Base-by-base conservation (phyloP, 768 basidiomycete genomes). In the Russula ochroleuca region DNA sequence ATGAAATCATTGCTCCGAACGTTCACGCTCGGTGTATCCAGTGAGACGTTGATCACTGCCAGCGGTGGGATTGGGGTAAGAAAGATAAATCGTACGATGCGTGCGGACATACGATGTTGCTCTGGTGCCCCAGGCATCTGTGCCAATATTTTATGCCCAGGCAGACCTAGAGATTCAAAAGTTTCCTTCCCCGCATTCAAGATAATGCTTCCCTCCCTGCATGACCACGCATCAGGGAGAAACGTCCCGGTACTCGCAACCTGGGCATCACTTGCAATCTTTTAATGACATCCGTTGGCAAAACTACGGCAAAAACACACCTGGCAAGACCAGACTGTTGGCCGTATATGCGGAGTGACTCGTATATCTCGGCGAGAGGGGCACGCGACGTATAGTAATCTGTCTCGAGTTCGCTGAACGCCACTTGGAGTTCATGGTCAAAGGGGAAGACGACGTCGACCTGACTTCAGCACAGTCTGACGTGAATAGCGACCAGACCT, bases 371-470 rank as follows among this genome's bases (percentile, higher is more conserved):
- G 2, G 75, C 72, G 14, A 88, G 72, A 41, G 72, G 76, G 23
- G 75, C 76, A 38, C 71, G 74, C 14, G 77, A 79, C n/a, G 75
- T 81, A 25, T 70, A 71, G 69, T 85, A 85, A 13, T 72, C 68
- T 38, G 79, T 77, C 43, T 76, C 70, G 3, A 87, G 73, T 2
- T 72, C 69, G 11, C 72, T 67, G 23, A 89, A 76, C n/a, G n/a
- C 69, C 10, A 70, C 64, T 53, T 82, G 76, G 37, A 82, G 75
- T 0, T 63, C 65, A 40, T 70, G 67, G 50, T 77, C 71, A 5
- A 81, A 78, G 1, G 87, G 80, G 58, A 87, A 83, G 25, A 88
- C 72, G 48, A 88, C 59, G 69, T 90, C 86, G 59, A 90, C 71
- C 87, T 90, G 72, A 63, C 37, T 52, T 51, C 43, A 53, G 41